Base-by-base conservation (phyloP, 208 protist species). In the Lotmaria passim region DNA sequence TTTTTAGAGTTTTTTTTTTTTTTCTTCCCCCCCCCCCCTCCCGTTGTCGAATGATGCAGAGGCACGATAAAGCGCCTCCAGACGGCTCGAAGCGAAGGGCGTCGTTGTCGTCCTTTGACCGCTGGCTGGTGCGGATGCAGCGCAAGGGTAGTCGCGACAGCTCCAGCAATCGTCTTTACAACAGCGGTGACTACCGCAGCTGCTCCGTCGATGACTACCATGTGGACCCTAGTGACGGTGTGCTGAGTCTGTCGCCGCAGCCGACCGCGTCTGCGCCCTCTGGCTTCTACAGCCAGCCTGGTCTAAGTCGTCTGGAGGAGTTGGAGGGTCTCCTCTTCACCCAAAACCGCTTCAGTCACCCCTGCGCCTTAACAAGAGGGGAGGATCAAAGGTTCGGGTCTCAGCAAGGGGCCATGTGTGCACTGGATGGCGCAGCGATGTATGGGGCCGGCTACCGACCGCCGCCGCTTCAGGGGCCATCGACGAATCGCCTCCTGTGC, bases 311-410 rank as follows among this genome's bases (percentile, higher is more conserved):
- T 0, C 10, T 76, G 15, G 62, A 64, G 19, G 46, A 76, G n/a
- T 21, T 69, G 10, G 70, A 76, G 28, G 70, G 43, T 1, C 55
- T 70, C 12, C 41, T 64, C 44, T 55, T 67, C 34, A 56, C 36
- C n/a, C 46, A 56, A n/a, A 38, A 14, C 4, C 46, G 67, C 30
- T 73, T 52, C 33, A 52, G 47, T 23, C 57, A 55, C 52, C 36
- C 56, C 3, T 19, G 46, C 24, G 2, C 24, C 17, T 30, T 26
- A 60, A 2, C 64, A 53, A 6, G 12, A 5, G 11, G 11, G 15
- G 41, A 15, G 3, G 24, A 11, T 4, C 23, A 60, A 11, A 31
- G n/a, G n/a, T n/a, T n/a, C n/a, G n/a, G n/a, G n/a, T n/a, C n/a
- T n/a, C n/a, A n/a, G n/a, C n/a, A n/a, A n/a, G n/a, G n/a, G n/a